Percentiles rank a stretch among this genome's conserved stretches.
These are phyloP conservation scores for Eimeria nieschulzi DNA, from an alignment of 169 alveolate genomes.

Conservation along the genomic window DNA sequence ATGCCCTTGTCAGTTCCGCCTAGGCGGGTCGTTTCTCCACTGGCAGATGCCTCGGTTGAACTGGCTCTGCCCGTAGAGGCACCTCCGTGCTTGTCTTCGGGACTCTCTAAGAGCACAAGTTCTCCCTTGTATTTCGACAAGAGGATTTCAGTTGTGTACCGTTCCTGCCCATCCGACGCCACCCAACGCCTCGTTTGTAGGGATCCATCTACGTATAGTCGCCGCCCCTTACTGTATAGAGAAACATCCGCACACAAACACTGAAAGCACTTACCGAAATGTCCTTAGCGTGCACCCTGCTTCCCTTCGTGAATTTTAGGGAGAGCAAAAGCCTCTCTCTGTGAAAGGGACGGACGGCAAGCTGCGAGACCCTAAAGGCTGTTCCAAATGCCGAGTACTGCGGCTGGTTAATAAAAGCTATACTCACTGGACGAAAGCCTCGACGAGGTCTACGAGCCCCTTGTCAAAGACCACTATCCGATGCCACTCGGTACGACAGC, in stretches of 20 bases:
- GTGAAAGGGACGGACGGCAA: no score
- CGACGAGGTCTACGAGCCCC: constrained; percentile 77
- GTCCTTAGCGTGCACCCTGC: no score
- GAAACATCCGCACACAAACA: not conserved
- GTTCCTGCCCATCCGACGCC: constrained; percentile 72
- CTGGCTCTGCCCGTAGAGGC: constrained; percentile 4
- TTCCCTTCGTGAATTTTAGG: no score
- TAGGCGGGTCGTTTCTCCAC: not conserved
- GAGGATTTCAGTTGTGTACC: constrained; percentile 55
- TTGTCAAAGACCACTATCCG: constrained; percentile 80
- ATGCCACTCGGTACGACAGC: constrained; percentile 80
- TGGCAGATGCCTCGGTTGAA: not conserved
- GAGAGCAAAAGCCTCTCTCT: no score
- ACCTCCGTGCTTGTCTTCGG: constrained; percentile 20
- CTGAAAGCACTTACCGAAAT: no score
- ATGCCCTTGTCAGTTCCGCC: not conserved
- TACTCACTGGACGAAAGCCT: constrained; percentile 68
- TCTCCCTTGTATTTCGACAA: constrained; percentile 45
- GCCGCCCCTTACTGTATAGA: constrained; percentile 78
- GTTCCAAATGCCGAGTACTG: no score
- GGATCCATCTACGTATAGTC: constrained; percentile 77
- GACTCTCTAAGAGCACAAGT: constrained; percentile 34
- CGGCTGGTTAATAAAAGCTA: no score
- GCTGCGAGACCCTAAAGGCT: no score
- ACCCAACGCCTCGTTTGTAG: constrained; percentile 80